Conservation (phyloP, 106 monocot species). For the Allium cepa region DNA sequence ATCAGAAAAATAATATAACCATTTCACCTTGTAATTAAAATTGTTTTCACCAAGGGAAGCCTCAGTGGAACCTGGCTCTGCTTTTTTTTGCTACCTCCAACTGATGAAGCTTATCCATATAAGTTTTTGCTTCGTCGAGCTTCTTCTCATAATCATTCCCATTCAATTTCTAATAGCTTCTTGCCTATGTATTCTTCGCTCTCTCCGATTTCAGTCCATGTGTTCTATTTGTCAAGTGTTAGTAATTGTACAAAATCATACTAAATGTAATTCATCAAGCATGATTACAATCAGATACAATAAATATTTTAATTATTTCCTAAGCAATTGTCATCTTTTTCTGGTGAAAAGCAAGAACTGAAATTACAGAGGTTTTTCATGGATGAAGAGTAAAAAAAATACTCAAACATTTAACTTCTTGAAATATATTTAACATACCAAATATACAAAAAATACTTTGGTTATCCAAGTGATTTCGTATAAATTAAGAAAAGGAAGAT, state of each 20-base stretch:
- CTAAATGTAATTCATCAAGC: too few species aligned
- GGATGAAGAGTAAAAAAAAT: too few species aligned
- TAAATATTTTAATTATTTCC: not conserved
- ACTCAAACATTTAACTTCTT: too few species aligned
- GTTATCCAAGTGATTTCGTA: too few species aligned
- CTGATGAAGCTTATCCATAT: slow-evolving; percentile 52
- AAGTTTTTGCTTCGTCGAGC: slow-evolving; percentile 56
- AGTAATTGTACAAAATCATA: too few species aligned
- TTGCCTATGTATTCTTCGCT: slow-evolving; percentile 51
- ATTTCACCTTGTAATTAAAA: slow-evolving; percentile 40
- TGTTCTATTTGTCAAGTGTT: slow-evolving; percentile 25
- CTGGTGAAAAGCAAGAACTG: too few species aligned
- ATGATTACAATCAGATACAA: not conserved
- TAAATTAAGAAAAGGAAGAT: too few species aligned
- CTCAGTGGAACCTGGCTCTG: slow-evolving; percentile 59
- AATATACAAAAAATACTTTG: too few species aligned
- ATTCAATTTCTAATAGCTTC: slow-evolving; percentile 58
- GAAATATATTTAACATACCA: too few species aligned
- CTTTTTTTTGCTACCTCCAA: slow-evolving; percentile 70
- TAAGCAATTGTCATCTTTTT: too few species aligned
- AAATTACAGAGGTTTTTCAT: too few species aligned
- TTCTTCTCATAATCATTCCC: slow-evolving; percentile 73
- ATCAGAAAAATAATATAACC: not conserved
- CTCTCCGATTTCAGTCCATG: slow-evolving; percentile 87
- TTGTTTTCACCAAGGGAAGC: slow-evolving; percentile 70